Evolutionary conservation across 1,139 yeast species (phyloP), one percentile per base, ranked within the genome.

Genomic region (Suhomyces coccinellae): DNA sequence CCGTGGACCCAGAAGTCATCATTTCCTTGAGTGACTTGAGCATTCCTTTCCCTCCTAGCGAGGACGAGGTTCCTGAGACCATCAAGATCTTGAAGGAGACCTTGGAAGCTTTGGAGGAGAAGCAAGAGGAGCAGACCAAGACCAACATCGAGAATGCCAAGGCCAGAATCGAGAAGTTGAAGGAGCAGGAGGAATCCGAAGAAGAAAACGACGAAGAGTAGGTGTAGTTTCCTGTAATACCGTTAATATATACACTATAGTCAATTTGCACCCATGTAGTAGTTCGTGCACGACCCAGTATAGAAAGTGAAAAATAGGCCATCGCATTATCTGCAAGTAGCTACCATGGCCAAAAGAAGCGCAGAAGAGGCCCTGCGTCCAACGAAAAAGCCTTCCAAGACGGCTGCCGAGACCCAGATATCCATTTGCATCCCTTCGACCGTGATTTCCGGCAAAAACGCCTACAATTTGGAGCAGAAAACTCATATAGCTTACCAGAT

Each of bases 121-220:
- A 84, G 68, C 96, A 90, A 73, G 91, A 83, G 50, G 87, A 83
- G 51, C 90, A 85, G 62, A 89, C 97, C 50, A 79, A 82, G 65
- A 80, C 79, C 65, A 85, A 87, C 66, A 75, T 86, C 55, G 87
- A 79, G 55, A 78, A 77, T 54, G 96, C 93, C 48, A 82, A 87
- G 72, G 86, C 84, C 47, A 83, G 82, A 66, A 79, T 87, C 55
- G 85, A 86, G 54, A 77, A 83, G 62, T 71, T 87, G 52, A 82
- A 75, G 58, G 73, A 69, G 32, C 69, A 70, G 49, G 73, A 62
- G 39, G 63, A 58, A 33, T 53, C 48, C 17, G 60, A 50, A 22
- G 61, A 53, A 36, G 57, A 47, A 24, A 62, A 52, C 37, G 51
- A 44, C 30, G 30, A 41, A 33, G 30, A 38, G 30, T 17, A 38